Evolutionary conservation across 768 basidiomycete species (phyloP).

Genomic region (Boletus bicolor): DNA sequence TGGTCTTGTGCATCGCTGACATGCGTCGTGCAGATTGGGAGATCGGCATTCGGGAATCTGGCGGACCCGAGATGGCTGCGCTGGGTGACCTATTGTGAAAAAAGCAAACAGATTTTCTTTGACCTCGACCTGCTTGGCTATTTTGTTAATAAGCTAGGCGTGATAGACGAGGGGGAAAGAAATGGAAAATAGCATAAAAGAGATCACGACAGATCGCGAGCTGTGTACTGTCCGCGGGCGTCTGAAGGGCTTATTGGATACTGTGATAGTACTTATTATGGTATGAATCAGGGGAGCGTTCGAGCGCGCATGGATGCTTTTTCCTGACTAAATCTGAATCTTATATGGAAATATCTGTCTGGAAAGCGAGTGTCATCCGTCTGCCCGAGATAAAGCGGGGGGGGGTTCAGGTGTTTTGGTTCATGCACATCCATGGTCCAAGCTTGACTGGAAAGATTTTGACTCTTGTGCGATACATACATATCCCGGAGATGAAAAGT

Average conservation of each 20-base stretch:
- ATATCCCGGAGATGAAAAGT: too few relatives aligned
- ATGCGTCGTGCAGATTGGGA: constrained; percentile 70
- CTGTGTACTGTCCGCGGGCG: neutral
- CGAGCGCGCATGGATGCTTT: neutral
- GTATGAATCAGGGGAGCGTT: neutral
- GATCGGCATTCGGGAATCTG: constrained; percentile 78
- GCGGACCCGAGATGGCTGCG: constrained; percentile 79
- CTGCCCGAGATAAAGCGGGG: too few relatives aligned
- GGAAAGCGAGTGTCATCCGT: too few relatives aligned
- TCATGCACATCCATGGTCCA: too few relatives aligned
- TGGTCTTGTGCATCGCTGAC: neutral
- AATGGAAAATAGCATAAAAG: constrained; percentile 3
- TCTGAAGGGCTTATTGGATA: neutral
- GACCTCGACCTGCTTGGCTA: neutral
- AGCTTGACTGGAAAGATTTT: too few relatives aligned
- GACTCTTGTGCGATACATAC: too few relatives aligned
- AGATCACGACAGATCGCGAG: neutral
- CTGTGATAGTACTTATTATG: neutral
- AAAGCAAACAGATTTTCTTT: neutral
- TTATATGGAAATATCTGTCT: neutral
- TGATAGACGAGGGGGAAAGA: constrained; percentile 7
- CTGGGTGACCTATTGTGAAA: constrained; percentile 72
- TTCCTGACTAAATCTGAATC: neutral
- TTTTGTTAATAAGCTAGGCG: constrained; percentile 3
- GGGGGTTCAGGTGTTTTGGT: too few relatives aligned